These are phyloP conservation scores for Cymbopogon citratus DNA, from an alignment of 176 grass and related monocot species.

Conservation along the genomic window DNA sequence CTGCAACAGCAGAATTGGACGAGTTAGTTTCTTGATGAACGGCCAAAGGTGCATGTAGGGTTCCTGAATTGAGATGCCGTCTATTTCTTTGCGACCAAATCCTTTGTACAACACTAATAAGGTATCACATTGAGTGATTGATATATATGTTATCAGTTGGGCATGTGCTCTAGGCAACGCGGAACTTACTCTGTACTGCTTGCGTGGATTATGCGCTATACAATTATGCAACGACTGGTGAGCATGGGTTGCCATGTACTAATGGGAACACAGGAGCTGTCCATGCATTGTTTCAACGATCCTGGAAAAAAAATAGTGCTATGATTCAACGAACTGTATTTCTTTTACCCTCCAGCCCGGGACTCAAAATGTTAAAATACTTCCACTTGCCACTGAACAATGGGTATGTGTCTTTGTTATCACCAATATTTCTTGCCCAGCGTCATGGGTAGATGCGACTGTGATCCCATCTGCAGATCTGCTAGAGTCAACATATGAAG, in stretches of 20 bases:
- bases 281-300: neutral
- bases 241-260: neutral
- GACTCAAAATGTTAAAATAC: conserved; percentile 4
- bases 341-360: neutral
- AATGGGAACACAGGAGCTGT: neutral
- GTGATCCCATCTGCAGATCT: neutral
- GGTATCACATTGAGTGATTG: neutral
- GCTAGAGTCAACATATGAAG: neutral
- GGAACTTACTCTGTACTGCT: neutral
- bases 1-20: neutral
- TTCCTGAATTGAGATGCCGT: neutral
- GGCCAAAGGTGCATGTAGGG: neutral
- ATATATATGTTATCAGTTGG: neutral
- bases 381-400: neutral
- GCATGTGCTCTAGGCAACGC: neutral
- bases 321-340: neutral
- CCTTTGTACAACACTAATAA: neutral
- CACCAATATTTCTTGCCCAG: neutral
- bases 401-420: neutral
- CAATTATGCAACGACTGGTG: neutral
- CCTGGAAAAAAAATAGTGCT: neutral
- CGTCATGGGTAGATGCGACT: neutral
- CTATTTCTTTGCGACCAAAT: neutral
- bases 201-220: neutral
- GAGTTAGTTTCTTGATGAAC: neutral